phyloP scores from a whole-genome alignment of 2,329 filamentous ascomycete genomes.

The Botrytis hyacinthi region DNA sequence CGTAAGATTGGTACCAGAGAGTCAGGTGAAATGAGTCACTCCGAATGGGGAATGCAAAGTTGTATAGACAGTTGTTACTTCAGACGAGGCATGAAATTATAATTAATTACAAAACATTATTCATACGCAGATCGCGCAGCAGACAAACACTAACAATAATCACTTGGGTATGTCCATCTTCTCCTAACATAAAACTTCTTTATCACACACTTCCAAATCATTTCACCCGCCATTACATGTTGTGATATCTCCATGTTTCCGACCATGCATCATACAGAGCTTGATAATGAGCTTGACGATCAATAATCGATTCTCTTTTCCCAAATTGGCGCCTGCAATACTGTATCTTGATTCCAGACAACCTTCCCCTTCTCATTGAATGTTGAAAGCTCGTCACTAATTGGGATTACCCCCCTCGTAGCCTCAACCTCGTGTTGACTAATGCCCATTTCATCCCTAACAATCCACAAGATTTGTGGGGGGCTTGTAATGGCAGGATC shows the following conservation, averaged over 20 bases:
- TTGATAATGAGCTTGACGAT: background rate
- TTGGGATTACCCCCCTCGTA: conserved; percentile 66
- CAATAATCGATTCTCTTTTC: conserved; percentile 36
- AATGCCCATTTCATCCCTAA: conserved; percentile 70
- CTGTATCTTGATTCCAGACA: conserved; percentile 50
- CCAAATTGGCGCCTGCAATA: conserved; percentile 31
- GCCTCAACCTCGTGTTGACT: conserved; percentile 73
- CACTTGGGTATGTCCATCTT: background rate
- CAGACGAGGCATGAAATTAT: background rate
- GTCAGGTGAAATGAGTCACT: conserved; percentile 38
- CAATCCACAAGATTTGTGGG: conserved; percentile 75
- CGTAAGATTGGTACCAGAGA: conserved; percentile 45
- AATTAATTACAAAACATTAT: conserved; percentile 12
- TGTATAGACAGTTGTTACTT: background rate
- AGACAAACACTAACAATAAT: background rate
- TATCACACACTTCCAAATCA: no score
- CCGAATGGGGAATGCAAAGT: background rate
- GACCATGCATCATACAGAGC: background rate
- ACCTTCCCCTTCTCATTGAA: conserved; percentile 69
- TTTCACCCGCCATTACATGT: no score
- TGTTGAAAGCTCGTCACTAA: conserved; percentile 72
- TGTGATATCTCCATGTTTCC: background rate
- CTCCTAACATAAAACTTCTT: background rate
- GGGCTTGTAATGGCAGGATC: conserved; percentile 64
- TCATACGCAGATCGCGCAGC: background rate